Conservation (phyloP, 441 rosid genomes). For the Manihot esculenta region DNA sequence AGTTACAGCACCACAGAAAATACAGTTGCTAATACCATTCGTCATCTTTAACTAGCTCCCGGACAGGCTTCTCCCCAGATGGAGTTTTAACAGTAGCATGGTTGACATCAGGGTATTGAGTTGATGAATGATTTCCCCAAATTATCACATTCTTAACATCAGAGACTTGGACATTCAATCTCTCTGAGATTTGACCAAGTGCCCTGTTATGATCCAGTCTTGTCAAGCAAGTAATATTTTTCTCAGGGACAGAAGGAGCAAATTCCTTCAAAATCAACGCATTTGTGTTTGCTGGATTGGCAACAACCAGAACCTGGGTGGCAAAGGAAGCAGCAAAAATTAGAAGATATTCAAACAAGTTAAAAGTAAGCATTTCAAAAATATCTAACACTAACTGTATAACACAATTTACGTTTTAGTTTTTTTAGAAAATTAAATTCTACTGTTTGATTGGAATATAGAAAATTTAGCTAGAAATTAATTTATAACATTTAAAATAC, state of each 20-base stretch:
- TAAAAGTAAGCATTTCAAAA: too few relatives aligned
- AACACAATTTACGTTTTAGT: too few relatives aligned
- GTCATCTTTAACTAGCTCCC: conserved; percentile 75
- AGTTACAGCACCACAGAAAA: background rate
- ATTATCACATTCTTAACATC: conserved; percentile 84
- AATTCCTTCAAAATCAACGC: conserved; percentile 90
- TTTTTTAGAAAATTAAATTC: too few relatives aligned
- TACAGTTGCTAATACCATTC: conserved; percentile 39
- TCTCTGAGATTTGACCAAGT: conserved; percentile 79
- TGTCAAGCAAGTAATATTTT: conserved; percentile 82
- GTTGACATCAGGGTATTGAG: conserved; percentile 88
- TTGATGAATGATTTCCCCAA: conserved; percentile 92
- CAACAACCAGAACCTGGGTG: conserved; percentile 78
- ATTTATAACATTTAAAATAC: too few relatives aligned
- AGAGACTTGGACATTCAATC: conserved; percentile 61
- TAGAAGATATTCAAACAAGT: background rate
- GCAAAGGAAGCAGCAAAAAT: background rate
- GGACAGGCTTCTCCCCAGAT: conserved; percentile 61
- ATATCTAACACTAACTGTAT: too few relatives aligned
- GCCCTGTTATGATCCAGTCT: conserved; percentile 92
- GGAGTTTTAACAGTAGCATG: conserved; percentile 72
- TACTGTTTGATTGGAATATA: too few relatives aligned
- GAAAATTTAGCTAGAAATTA: too few relatives aligned
- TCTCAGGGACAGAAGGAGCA: conserved; percentile 81
- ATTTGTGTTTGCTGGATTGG: conserved; percentile 89